A percentile compares a stretch with the other conserved stretches of the same genome.
These are phyloP conservation scores for Elaeagnus macrophylla DNA, from an alignment of 306 rosid species.

Conservation along the genomic window DNA sequence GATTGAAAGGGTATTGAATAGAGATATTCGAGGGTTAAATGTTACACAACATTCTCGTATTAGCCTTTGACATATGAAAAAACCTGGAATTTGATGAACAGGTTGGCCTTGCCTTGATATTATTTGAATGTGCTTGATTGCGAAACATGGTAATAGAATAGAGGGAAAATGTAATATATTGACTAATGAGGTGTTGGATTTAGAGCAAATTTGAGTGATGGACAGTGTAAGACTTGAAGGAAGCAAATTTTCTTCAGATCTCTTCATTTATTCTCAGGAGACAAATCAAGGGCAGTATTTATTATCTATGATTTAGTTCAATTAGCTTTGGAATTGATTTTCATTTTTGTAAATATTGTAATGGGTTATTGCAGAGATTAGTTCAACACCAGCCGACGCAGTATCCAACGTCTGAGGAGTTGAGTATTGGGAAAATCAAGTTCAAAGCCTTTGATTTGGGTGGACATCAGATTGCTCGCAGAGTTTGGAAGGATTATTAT, in stretches of 20 bases:
- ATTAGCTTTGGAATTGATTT: neutral
- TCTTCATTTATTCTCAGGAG: neutral
- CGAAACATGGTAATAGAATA: neutral
- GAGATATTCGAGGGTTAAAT: neutral
- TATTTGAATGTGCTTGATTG: neutral
- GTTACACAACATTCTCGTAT: too few species aligned
- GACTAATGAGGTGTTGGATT: neutral
- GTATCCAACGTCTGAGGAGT: slow-evolving; percentile 77
- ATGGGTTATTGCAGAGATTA: slow-evolving; percentile 53
- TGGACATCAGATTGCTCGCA: slow-evolving; percentile 71
- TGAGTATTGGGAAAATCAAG: slow-evolving; percentile 79
- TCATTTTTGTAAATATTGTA: neutral
- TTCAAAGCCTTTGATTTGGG: slow-evolving; percentile 90
- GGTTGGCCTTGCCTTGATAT: neutral
- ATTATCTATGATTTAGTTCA: neutral
- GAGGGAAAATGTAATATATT: neutral
- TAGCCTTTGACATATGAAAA: too few species aligned
- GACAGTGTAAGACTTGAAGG: neutral
- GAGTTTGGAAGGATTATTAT: slow-evolving; percentile 86
- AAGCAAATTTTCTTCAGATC: neutral
- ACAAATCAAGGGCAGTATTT: neutral
- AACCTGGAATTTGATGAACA: neutral
- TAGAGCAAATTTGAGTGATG: neutral
- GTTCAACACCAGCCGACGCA: slow-evolving; percentile 86
- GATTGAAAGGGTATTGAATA: neutral